Evolutionary conservation across 331 rosid species (phyloP).

Genomic region (Pyracantha coccinea): DNA sequence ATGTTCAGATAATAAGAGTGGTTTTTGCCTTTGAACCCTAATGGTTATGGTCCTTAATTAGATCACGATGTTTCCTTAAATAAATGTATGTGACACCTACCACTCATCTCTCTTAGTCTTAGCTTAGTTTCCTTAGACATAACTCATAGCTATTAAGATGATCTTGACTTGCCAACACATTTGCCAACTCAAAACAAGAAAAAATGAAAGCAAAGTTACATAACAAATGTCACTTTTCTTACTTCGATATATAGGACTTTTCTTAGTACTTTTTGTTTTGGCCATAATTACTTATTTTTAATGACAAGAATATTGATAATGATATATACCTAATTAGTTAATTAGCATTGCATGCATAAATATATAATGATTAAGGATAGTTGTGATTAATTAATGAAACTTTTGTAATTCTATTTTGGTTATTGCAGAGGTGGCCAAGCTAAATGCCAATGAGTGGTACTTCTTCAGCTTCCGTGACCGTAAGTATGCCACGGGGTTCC

Average conservation of each 20-base stretch:
- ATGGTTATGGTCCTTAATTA: neutral
- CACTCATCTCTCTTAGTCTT: neutral
- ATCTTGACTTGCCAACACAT: conserved; percentile 13
- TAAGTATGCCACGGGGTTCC: conserved; percentile 70
- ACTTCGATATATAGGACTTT: neutral
- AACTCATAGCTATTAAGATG: conserved; percentile 1
- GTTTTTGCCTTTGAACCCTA: neutral
- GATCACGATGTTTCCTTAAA: neutral
- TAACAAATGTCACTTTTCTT: neutral
- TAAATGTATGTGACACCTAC: neutral
- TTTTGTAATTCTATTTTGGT: neutral
- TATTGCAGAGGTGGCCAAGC: conserved; percentile 67
- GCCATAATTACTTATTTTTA: neutral
- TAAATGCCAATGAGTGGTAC: conserved; percentile 78
- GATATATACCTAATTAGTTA: neutral
- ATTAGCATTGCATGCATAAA: neutral
- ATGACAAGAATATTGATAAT: neutral
- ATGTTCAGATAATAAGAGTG: neutral
- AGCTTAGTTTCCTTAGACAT: conserved; percentile 5
- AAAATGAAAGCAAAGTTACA: neutral
- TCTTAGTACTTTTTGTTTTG: neutral
- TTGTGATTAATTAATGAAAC: no score
- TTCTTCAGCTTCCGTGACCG: conserved; percentile 90
- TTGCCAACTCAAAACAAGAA: neutral
- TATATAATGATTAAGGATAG: neutral